Percentiles rank a stretch among this genome's conserved stretches.
Conservation (phyloP, 306 rosid genomes). For the Cucurbita pepo region DNA sequence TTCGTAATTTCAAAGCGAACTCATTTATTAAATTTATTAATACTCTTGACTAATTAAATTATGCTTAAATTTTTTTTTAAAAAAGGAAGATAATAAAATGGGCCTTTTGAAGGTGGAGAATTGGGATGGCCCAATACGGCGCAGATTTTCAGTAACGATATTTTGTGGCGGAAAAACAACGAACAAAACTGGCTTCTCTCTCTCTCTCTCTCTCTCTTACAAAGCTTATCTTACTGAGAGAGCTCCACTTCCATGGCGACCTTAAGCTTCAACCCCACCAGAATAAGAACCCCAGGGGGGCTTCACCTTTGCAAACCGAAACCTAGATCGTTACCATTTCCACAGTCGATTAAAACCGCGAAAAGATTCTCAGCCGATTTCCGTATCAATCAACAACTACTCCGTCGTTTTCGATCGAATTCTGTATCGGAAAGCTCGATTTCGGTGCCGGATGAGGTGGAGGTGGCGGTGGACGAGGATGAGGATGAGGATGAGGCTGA, state of each 20-base stretch:
- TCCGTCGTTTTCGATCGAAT: slow-evolving; percentile 18
- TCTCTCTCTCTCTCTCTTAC: background rate
- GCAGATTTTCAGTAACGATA: background rate
- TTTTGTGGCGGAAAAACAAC: slow-evolving; percentile 10
- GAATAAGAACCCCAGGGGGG: slow-evolving; percentile 32
- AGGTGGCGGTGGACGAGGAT: slow-evolving; percentile 12
- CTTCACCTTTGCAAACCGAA: slow-evolving; percentile 20
- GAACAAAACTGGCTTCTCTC: background rate
- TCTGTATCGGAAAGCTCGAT: slow-evolving; percentile 55
- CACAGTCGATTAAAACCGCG: slow-evolving; percentile 24
- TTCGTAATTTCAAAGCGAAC: background rate
- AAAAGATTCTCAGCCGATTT: slow-evolving; percentile 4
- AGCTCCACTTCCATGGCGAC: slow-evolving; percentile 51
- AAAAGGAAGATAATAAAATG: background rate
- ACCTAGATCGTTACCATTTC: slow-evolving; percentile 8
- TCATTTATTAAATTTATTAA: background rate
- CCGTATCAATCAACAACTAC: slow-evolving; percentile 11
- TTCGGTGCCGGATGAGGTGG: slow-evolving; percentile 34
- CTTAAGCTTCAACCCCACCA: slow-evolving; percentile 52
- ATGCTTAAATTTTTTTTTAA: background rate
- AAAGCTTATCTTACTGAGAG: slow-evolving; percentile 2
- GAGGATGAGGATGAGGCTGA: slow-evolving; percentile 7
- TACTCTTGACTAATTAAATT: too few relatives aligned
- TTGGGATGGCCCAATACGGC: background rate
- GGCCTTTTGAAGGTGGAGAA: background rate